These are phyloP conservation scores for Podosphaera aphanis DNA, from an alignment of 2,329 filamentous ascomycete genomes.

Conservation along the genomic window DNA sequence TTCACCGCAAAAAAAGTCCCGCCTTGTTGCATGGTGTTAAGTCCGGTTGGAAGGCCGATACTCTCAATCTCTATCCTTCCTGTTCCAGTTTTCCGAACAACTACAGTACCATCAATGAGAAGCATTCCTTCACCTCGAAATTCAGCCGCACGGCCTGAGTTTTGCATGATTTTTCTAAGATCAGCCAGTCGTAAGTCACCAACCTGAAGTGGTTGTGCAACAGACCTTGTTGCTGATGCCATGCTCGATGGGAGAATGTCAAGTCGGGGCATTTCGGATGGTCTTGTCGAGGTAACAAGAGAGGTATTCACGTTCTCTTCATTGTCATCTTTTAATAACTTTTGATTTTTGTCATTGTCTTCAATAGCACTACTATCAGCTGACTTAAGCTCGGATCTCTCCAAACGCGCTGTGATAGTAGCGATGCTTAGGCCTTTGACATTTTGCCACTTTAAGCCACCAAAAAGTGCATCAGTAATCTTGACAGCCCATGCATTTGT, in stretches of 20 bases:
- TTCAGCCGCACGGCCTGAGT: conserved; percentile 64
- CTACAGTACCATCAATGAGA: conserved; percentile 68
- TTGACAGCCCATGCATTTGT: conserved; percentile 95
- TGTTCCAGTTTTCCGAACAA: conserved; percentile 70
- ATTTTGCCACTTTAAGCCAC: conserved; percentile 81
- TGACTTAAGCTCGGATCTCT: conserved; percentile 24
- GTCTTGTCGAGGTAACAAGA: conserved; percentile 4
- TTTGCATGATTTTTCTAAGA: conserved; percentile 61
- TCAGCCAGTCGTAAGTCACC: conserved; percentile 80
- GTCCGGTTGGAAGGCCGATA: conserved; percentile 28
- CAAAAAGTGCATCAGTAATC: conserved; percentile 62
- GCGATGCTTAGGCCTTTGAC: conserved; percentile 77
- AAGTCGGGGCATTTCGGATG: conserved; percentile 17
- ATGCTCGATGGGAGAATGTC: conserved; percentile 30
- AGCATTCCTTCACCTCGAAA: conserved; percentile 84
- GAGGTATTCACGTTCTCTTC: conserved; percentile 5
- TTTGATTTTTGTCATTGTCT: conserved; percentile 22
- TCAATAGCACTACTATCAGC: conserved; percentile 18
- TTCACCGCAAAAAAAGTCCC: conserved; percentile 72
- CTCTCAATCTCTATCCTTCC: conserved; percentile 76
- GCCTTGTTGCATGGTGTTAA: conserved; percentile 21
- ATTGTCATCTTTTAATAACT: conserved; percentile 20
- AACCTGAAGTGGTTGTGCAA: conserved; percentile 76
- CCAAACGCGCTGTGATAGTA: conserved; percentile 58
- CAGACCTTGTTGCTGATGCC: conserved; percentile 49